These are phyloP conservation scores for Boletus sp. DNA, from an alignment of 768 basidiomycete species.

Conservation along the genomic window DNA sequence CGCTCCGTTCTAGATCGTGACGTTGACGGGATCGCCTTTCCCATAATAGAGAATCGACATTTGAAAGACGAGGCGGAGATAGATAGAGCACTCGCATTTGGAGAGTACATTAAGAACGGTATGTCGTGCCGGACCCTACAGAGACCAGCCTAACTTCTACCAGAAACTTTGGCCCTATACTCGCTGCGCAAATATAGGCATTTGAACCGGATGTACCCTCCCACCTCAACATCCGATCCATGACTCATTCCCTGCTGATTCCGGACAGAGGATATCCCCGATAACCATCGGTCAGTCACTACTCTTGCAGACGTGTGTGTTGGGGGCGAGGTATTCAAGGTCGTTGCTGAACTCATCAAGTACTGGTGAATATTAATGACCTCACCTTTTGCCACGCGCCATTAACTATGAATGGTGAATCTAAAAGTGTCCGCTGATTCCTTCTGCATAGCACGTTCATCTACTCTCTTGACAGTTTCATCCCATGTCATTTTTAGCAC, in stretches of 20 bases:
- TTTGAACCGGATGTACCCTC: constrained; percentile 69
- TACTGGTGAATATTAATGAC: background rate
- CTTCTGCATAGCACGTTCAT: background rate
- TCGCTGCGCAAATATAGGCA: constrained; percentile 82
- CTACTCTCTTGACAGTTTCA: background rate
- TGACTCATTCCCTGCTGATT: background rate
- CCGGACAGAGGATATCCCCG: too few species aligned
- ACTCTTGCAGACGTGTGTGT: too few species aligned
- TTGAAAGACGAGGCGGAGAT: constrained; percentile 70
- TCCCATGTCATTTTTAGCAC: background rate
- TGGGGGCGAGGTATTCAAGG: background rate
- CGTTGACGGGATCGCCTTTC: background rate
- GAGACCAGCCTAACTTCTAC: background rate
- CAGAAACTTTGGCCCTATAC: constrained; percentile 82
- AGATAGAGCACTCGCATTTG: constrained; percentile 69
- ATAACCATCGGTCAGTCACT: too few species aligned
- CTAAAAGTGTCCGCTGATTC: background rate
- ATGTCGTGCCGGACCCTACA: constrained; percentile 13
- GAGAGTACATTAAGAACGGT: constrained; percentile 88
- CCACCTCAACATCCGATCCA: constrained; percentile 9
- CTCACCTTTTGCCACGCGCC: background rate
- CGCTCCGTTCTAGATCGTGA: background rate
- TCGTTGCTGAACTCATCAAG: background rate
- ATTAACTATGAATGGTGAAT: background rate
- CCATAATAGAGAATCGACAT: constrained; percentile 56